phyloP scores from a whole-genome alignment of 1,284 basidiomycete species.

The Earliella scabrosa region DNA sequence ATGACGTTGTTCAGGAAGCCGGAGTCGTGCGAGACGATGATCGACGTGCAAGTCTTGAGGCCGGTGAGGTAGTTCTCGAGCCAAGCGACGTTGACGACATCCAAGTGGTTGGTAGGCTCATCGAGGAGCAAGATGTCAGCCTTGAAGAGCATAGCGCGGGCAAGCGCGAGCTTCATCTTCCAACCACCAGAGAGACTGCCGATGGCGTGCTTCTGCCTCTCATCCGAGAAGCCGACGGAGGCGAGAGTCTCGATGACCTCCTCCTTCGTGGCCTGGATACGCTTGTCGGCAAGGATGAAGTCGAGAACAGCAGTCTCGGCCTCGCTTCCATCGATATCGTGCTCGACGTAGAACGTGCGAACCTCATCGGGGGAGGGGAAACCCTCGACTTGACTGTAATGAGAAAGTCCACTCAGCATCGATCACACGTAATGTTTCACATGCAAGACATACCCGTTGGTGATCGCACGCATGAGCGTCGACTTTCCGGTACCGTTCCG shows the following conservation, averaged over 20 bases:
- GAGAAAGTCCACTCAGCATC: constrained; percentile 2
- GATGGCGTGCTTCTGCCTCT: constrained; percentile 85
- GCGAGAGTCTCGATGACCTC: constrained; percentile 84
- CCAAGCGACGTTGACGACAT: constrained; percentile 97
- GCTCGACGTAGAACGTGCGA: constrained; percentile 98
- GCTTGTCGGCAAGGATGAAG: constrained; percentile 89
- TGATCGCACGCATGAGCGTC: constrained; percentile 96
- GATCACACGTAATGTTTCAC: not conserved
- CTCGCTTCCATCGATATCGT: constrained; percentile 97
- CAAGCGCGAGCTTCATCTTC: constrained; percentile 99
- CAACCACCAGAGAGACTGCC: constrained; percentile 98
- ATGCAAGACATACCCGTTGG: constrained; percentile 59
- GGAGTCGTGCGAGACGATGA: constrained; percentile 99
- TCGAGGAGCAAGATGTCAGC: constrained; percentile 96
- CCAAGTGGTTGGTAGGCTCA: constrained; percentile 98
- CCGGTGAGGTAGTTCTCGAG: constrained; percentile 93
- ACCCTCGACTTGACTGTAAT: constrained; percentile 86
- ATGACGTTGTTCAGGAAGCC: constrained; percentile 98
- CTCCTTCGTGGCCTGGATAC: constrained; percentile 73
- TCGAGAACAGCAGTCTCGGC: constrained; percentile 89
- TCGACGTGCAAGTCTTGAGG: constrained; percentile 92
- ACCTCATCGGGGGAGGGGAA: constrained; percentile 97
- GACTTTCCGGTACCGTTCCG: constrained; percentile 99
- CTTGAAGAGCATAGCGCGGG: constrained; percentile 98
- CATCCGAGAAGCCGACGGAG: constrained; percentile 90